Base-by-base conservation (phyloP, 805 yeast species). In the Wickerhamiella bombiphila region DNA sequence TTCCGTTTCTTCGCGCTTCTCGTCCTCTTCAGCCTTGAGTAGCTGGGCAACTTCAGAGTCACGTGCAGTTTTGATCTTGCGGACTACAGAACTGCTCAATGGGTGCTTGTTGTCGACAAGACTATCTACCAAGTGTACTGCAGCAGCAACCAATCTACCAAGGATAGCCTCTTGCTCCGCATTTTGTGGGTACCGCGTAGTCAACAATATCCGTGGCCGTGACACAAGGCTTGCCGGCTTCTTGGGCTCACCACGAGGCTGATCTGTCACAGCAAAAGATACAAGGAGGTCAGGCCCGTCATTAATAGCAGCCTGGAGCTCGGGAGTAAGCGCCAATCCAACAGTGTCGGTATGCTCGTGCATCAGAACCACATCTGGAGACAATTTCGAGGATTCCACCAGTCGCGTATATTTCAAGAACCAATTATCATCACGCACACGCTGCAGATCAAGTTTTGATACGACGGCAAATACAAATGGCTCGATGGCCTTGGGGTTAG, bases 321-420 rank as follows among this genome's bases (percentile, higher is more conserved):
- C 70, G 20, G 63, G 61, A 37, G 74, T 67, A 47, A 69, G 66
- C n/a, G n/a, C n/a, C 37, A 80, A 61, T 41, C 71, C 62, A 47
- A 77, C 83, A 62, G 81, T 66, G 56, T 88, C 97, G 43, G 75
- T 68, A 40, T 73, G 73, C 65, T 91, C 99, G 49, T 80, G 66
- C 97, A 91, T 86, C 61, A 72, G 82, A 20, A 82, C 94, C 53
- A 69, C 80, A 45, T 79, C 73, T 32, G 61, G 50, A 25, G 95
- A 94, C 49, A 88, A 64, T 47, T 70, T 67, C 20, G 68, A 56
- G 55, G 83, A 93, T 42, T 65, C 69, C 30, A 77, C 50, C 30
- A 94, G 81, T 49, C 73, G 80, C 46, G 97, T 81, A 53, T 86
- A 68, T 2, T 94, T 79, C 53, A 88, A 65, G 60, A 64, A 88